These are phyloP conservation scores for Macaranga tanarius DNA, from an alignment of 441 rosid species.

Conservation along the genomic window DNA sequence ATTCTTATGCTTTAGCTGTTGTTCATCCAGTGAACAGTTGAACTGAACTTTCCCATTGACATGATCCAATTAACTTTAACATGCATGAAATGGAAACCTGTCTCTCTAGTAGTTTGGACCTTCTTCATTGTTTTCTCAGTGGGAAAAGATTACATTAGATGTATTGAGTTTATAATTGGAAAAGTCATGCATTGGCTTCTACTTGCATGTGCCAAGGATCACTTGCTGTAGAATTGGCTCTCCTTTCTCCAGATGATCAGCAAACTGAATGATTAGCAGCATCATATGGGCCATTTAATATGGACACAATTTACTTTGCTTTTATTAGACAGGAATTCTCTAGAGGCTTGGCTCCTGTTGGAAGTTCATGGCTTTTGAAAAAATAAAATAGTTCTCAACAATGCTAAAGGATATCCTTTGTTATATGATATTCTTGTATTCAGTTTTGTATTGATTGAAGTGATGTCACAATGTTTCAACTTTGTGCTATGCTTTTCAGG, in stretches of 20 bases:
- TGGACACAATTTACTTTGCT: neutral
- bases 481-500: conserved; percentile 36
- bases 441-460: neutral
- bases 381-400: neutral
- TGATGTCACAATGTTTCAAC: too few relatives aligned
- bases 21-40: too few relatives aligned
- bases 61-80: too few relatives aligned
- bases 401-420: neutral
- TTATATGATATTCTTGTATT: neutral
- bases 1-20: neutral
- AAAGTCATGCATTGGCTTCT: neutral
- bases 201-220: neutral
- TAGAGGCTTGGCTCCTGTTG: neutral
- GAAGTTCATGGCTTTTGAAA: neutral
- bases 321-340: neutral
- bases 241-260: neutral
- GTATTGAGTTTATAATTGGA: neutral
- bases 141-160: neutral
- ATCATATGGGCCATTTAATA: neutral
- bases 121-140: neutral
- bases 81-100: neutral
- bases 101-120: neutral
- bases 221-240: neutral
- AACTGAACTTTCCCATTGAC: too few relatives aligned
- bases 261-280: neutral